These are phyloP conservation scores for Moniliella sp. DNA, from an alignment of 1,284 basidiomycete genomes.

Conservation along the genomic window DNA sequence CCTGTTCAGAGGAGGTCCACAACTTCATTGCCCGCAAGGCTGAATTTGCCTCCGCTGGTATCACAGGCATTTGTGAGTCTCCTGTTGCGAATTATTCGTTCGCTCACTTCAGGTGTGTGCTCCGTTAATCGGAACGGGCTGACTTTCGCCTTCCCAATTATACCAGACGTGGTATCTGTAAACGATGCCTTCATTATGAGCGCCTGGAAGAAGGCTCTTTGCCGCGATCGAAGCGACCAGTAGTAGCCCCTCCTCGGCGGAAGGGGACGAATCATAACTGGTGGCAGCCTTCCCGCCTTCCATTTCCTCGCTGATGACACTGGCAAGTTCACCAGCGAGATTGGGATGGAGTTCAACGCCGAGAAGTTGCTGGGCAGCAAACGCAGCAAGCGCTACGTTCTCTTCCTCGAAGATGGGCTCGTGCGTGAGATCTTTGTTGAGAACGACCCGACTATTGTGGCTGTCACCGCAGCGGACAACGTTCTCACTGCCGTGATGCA, in stretches of 20 bases:
- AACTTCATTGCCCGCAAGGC: conserved; percentile 19
- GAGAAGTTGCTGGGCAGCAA: conserved; percentile 15
- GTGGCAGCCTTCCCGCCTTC: too few species aligned
- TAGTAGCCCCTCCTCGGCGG: too few species aligned
- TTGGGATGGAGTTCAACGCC: conserved; percentile 23
- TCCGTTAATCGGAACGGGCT: too few species aligned
- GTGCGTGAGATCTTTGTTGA: conserved; percentile 19
- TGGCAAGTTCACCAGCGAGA: conserved; percentile 17
- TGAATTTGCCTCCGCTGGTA: conserved; percentile 17
- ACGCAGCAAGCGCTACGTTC: conserved; percentile 14
- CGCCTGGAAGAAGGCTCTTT: conserved; percentile 29
- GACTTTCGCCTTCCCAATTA: too few species aligned
- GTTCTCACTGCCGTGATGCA: too few species aligned
- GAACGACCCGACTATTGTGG: conserved; percentile 14
- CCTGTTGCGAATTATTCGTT: too few species aligned
- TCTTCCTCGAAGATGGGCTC: conserved; percentile 16
- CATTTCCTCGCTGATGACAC: conserved; percentile 28
- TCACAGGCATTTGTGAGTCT: conserved; percentile 18
- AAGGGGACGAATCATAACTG: too few species aligned
- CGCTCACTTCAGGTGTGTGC: too few species aligned
- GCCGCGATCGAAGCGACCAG: too few species aligned
- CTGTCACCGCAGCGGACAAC: conserved; percentile 21
- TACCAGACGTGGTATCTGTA: conserved; percentile 21
- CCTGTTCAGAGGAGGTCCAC: conserved; percentile 27
- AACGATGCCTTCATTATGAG: conserved; percentile 23